These are phyloP conservation scores for Ilyonectria robusta DNA, from an alignment of 2,329 filamentous ascomycete genomes.

Conservation along the genomic window DNA sequence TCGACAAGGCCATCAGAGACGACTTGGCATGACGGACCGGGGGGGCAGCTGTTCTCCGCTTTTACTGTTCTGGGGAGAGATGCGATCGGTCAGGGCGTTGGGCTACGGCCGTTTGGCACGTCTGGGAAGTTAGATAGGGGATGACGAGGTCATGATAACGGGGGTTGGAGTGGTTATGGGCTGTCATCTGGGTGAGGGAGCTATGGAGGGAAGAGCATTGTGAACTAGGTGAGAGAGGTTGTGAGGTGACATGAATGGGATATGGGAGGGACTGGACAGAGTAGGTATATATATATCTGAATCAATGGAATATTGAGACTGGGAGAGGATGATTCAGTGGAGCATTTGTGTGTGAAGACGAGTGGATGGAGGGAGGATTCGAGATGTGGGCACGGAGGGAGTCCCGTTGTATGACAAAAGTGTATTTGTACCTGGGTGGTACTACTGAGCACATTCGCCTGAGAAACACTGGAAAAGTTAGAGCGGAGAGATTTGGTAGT, in stretches of 20 bases:
- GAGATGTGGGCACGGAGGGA: neutral
- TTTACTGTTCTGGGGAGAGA: neutral
- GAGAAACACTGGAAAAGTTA: neutral
- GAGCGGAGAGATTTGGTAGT: neutral
- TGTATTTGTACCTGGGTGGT: neutral
- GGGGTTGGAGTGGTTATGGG: constrained; percentile 2
- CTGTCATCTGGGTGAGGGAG: neutral
- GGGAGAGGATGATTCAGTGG: too few species aligned
- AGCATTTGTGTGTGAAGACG: too few species aligned
- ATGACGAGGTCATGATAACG: constrained; percentile 8
- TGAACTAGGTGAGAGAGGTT: neutral
- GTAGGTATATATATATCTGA: neutral
- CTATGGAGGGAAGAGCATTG: neutral
- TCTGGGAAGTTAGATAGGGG: neutral
- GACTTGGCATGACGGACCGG: neutral
- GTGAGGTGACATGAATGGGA: neutral
- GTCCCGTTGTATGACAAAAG: neutral
- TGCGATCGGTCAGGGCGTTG: neutral
- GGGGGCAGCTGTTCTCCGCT: neutral
- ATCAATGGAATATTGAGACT: neutral
- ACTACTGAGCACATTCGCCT: neutral
- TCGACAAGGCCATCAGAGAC: neutral
- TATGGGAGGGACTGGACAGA: neutral
- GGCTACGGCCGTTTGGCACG: neutral
- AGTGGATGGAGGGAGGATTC: neutral